Conservation (phyloP, 106 monocot genomes). For the Acorus calamus region DNA sequence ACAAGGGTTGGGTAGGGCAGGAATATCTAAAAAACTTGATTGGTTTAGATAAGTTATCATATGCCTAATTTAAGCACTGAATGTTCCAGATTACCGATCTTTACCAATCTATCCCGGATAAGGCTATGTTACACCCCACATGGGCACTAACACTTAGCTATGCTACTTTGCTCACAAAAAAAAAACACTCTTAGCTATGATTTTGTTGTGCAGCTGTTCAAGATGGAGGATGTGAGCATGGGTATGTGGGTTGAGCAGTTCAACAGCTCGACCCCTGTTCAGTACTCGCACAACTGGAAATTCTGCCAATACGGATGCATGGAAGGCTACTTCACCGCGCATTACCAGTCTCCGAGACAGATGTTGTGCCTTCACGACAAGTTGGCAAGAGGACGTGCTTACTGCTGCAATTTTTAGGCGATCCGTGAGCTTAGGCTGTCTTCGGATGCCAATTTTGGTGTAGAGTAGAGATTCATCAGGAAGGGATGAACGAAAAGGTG, state of each 20-base stretch:
- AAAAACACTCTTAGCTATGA: neutral
- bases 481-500: no score
- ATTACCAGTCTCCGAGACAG: conserved; percentile 93
- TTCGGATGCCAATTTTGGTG: conserved; percentile 36
- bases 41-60: no score
- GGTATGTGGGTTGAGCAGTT: conserved; percentile 97
- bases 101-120: no score
- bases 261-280: conserved; percentile 41
- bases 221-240: conserved; percentile 99
- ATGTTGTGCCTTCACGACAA: conserved; percentile 91
- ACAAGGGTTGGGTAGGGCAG: no score
- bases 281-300: conserved; percentile 74
- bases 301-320: conserved; percentile 95
- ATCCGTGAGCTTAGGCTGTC: neutral
- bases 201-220: conserved; percentile 68
- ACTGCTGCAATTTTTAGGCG: conserved; percentile 46
- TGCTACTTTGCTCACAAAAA: no score
- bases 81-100: no score
- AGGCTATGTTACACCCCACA: no score
- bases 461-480: neutral
- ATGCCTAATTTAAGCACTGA: no score
- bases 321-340: conserved; percentile 74
- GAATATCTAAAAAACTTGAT: no score
- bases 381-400: conserved; percentile 42
- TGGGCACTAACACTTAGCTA: no score